Evolutionary conservation across 2,329 filamentous ascomycete species (phyloP).

Genomic region (Pseudogymnoascus destructans): DNA sequence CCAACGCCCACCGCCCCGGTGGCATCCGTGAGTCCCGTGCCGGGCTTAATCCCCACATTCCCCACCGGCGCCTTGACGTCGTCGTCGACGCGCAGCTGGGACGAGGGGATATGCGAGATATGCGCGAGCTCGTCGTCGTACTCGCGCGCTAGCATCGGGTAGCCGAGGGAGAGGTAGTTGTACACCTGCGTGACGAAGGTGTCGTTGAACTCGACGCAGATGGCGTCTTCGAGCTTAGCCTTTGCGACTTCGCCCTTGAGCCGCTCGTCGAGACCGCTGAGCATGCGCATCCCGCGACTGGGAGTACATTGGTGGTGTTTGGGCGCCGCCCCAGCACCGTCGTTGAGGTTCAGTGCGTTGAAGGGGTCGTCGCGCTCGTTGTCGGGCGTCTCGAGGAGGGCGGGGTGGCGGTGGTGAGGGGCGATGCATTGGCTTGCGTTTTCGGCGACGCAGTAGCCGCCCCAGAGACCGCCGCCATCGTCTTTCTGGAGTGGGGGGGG

Average conservation of each 20-base stretch:
- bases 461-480: constrained; percentile 60
- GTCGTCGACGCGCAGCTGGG: constrained; percentile 62
- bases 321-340: background rate
- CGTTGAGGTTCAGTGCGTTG: constrained; percentile 13
- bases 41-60: constrained; percentile 18
- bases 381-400: constrained; percentile 28
- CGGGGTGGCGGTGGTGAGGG: constrained; percentile 20
- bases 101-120: constrained; percentile 57
- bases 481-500: constrained; percentile 40
- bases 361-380: constrained; percentile 27
- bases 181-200: constrained; percentile 88
- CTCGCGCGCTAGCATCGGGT: constrained; percentile 68
- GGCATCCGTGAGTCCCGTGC: constrained; percentile 60
- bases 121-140: constrained; percentile 79
- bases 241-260: constrained; percentile 20
- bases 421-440: constrained; percentile 27
- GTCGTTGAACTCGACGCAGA: constrained; percentile 61
- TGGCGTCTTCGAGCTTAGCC: constrained; percentile 23
- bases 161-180: constrained; percentile 89
- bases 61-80: constrained; percentile 22
- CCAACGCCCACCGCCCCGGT: constrained; percentile 35
- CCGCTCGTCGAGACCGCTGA: constrained; percentile 23
- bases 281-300: constrained; percentile 21
- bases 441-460: constrained; percentile 48
- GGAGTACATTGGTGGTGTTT: background rate